Evolutionary conservation across 2,329 filamentous ascomycete genomes (phyloP).

Genomic region (Phoma sp.): DNA sequence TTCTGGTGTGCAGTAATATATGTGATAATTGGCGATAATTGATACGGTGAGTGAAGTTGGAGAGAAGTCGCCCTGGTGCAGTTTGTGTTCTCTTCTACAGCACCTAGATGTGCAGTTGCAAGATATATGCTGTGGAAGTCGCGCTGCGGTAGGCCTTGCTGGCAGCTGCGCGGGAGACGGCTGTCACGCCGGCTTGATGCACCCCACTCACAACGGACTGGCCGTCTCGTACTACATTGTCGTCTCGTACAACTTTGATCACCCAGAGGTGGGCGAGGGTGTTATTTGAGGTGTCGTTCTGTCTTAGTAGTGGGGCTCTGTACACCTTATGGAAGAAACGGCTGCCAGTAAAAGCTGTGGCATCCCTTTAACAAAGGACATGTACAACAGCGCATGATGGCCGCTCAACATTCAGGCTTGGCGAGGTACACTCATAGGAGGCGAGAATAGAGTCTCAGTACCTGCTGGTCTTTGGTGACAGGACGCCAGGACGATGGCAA

Average conservation of each 20-base stretch:
- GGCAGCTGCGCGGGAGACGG: constrained; percentile 1
- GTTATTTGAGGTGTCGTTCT: background rate
- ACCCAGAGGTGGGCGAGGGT: background rate
- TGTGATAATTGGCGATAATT: background rate
- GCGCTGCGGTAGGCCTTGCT: background rate
- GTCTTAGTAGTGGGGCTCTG: constrained; percentile 1
- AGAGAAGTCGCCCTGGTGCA: no score
- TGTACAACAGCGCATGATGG: background rate
- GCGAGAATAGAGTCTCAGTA: no score
- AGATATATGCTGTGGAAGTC: background rate
- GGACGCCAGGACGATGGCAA: no score
- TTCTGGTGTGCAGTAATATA: background rate
- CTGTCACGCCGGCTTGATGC: background rate
- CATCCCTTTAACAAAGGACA: constrained; percentile 2
- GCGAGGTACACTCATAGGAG: background rate
- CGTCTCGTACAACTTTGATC: background rate
- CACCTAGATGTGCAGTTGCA: background rate
- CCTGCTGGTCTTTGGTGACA: no score
- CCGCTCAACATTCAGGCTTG: background rate
- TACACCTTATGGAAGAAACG: background rate
- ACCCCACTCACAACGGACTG: background rate
- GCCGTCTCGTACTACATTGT: background rate
- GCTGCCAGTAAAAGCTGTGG: background rate
- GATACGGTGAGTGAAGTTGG: no score
- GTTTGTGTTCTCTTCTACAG: background rate